phyloP scores from a whole-genome alignment of 2,329 filamentous ascomycete genomes.

The Chrysosporium queenslandicum region DNA sequence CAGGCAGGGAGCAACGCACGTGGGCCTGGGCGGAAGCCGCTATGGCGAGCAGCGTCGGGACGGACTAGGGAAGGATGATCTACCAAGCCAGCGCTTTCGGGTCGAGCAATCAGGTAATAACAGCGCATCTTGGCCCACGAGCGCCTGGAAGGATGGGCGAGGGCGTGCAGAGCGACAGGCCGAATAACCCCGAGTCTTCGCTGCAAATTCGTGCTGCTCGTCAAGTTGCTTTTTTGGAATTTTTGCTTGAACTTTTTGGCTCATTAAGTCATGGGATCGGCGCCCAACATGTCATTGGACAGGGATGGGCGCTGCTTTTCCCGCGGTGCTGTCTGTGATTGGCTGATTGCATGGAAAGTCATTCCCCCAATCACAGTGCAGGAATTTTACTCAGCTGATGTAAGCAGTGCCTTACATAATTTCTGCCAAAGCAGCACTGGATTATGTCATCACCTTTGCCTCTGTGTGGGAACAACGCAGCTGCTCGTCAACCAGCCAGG shows the following conservation, averaged over 20 bases:
- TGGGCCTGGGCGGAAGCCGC: conserved; percentile 13
- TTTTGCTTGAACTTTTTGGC: neutral
- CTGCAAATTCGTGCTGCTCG: neutral
- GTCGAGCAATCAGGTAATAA: conserved; percentile 16
- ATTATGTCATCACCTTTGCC: conserved; percentile 1
- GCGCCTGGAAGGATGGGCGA: conserved; percentile 2
- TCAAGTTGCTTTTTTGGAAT: neutral
- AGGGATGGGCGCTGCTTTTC: neutral
- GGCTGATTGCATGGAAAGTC: neutral
- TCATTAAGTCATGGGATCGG: neutral
- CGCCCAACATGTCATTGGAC: neutral
- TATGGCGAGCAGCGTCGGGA: conserved; percentile 8
- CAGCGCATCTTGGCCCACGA: conserved; percentile 11
- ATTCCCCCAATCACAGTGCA: neutral
- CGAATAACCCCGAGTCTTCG: neutral
- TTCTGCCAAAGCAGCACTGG: neutral
- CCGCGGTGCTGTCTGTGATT: neutral
- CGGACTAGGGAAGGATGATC: conserved; percentile 7
- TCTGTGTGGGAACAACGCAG: conserved; percentile 1
- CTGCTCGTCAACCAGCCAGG: neutral
- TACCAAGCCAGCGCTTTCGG: conserved; percentile 19
- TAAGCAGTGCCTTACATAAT: neutral
- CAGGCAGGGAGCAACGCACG: conserved; percentile 14
- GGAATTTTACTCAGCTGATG: no score
- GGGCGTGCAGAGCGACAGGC: neutral